Conservation (phyloP, 176 grass and related monocot species). For the Carex littledalei region DNA sequence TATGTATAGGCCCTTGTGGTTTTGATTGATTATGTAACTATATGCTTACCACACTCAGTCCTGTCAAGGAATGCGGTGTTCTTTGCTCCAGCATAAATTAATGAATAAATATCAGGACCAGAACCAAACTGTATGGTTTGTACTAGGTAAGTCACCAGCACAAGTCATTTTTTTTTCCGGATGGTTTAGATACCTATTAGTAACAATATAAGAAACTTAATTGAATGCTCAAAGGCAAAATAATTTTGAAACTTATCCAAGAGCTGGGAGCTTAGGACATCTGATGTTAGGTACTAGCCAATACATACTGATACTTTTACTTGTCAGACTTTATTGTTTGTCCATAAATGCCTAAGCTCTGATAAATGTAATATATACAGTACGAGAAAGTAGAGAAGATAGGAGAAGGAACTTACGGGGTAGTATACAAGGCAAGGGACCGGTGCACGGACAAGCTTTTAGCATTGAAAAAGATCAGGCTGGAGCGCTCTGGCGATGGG, state of each 20-base stretch:
- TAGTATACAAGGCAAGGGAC: constrained; percentile 76
- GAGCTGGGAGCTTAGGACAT: background rate
- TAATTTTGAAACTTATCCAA: background rate
- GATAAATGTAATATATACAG: constrained; percentile 24
- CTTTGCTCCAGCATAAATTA: background rate
- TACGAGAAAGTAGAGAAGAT: constrained; percentile 93
- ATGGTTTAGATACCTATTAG: background rate
- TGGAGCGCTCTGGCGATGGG: constrained; percentile 67
- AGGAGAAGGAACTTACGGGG: constrained; percentile 80
- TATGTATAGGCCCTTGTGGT: background rate
- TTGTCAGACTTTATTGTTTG: background rate
- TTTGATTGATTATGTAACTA: background rate
- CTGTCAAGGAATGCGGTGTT: background rate
- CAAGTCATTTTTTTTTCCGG: background rate
- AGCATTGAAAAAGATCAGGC: constrained; percentile 81
- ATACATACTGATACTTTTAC: background rate
- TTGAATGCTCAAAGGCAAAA: background rate
- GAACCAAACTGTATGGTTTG: background rate
- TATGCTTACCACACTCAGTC: background rate
- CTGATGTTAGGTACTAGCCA: background rate
- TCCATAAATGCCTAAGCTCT: background rate
- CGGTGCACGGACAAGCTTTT: constrained; percentile 57
- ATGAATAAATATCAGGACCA: background rate
- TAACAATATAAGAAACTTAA: background rate
- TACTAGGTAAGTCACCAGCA: background rate